phyloP scores from a whole-genome alignment of 306 rosid species.

The Rubus idaeus region DNA sequence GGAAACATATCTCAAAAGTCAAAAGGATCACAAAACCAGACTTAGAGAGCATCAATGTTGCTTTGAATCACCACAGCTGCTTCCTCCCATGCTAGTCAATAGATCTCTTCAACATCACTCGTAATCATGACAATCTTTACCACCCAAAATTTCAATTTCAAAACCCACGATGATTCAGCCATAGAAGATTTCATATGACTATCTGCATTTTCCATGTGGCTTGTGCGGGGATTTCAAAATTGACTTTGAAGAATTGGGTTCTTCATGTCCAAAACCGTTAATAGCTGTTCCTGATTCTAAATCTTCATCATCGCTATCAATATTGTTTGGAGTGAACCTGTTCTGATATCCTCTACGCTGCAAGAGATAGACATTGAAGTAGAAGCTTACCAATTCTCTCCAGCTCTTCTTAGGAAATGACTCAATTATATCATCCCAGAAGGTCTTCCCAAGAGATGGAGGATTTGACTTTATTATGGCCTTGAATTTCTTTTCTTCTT shows the following conservation, averaged over 20 bases:
- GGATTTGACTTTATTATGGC: conserved; percentile 44
- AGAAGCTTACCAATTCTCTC: conserved; percentile 74
- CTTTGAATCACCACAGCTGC: conserved; percentile 5
- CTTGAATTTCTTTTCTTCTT: conserved; percentile 58
- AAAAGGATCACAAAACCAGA: conserved; percentile 8
- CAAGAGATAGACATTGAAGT: conserved; percentile 76
- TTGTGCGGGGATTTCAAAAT: conserved; percentile 49
- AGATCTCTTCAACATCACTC: conserved; percentile 6
- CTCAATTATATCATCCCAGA: conserved; percentile 51
- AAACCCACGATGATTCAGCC: not conserved
- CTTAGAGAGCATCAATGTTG: conserved; percentile 18
- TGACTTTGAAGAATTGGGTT: conserved; percentile 35
- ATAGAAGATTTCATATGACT: conserved; percentile 14
- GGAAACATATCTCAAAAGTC: conserved; percentile 1
- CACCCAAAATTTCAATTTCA: not conserved
- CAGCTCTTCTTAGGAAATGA: conserved; percentile 61
- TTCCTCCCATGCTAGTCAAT: conserved; percentile 7
- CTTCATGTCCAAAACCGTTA: conserved; percentile 40
- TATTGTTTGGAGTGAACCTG: conserved; percentile 56
- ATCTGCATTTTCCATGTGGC: conserved; percentile 28
- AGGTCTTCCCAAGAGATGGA: conserved; percentile 34
- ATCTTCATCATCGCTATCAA: conserved; percentile 77
- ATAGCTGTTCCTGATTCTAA: conserved; percentile 34
- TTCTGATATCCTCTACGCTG: conserved; percentile 74
- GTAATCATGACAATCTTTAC: not conserved